Evolutionary conservation across 1,284 basidiomycete species (phyloP).

Genomic region (Cerioporus squamosus): DNA sequence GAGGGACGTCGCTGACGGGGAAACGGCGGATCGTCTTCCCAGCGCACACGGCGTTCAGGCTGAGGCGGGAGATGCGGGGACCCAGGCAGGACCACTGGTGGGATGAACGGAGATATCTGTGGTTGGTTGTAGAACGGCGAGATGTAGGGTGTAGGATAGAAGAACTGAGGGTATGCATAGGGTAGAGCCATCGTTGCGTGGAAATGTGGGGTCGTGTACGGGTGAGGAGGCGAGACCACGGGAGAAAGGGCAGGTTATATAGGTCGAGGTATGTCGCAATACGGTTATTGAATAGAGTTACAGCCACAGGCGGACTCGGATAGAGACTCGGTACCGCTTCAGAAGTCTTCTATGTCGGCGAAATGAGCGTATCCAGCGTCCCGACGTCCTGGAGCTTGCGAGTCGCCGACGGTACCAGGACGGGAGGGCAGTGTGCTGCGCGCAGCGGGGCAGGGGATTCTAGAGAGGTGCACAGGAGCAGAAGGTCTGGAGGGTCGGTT

Average conservation of each 20-base stretch:
- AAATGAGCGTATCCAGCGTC: background rate
- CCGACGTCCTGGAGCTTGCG: background rate
- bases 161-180: constrained; percentile 29
- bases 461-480: background rate
- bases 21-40: constrained; percentile 29
- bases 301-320: constrained; percentile 1
- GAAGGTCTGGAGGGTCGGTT: background rate
- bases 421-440: background rate
- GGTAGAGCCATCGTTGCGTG: constrained; percentile 23
- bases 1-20: constrained; percentile 33
- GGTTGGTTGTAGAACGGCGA: constrained; percentile 33
- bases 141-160: constrained; percentile 34
- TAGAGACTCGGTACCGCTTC: constrained; percentile 11
- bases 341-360: background rate
- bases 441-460: background rate
- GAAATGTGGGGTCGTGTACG: background rate
- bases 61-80: constrained; percentile 25
- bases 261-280: constrained; percentile 1
- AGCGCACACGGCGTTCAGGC: constrained; percentile 30
- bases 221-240: background rate
- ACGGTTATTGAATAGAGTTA: background rate
- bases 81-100: constrained; percentile 24
- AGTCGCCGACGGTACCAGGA: background rate
- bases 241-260: constrained; percentile 8
- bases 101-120: constrained; percentile 35